Percentiles rank a stretch among this genome's conserved stretches.
Evolutionary conservation across 805 yeast genomes (phyloP).

Genomic region (Komagataella phaffii): DNA sequence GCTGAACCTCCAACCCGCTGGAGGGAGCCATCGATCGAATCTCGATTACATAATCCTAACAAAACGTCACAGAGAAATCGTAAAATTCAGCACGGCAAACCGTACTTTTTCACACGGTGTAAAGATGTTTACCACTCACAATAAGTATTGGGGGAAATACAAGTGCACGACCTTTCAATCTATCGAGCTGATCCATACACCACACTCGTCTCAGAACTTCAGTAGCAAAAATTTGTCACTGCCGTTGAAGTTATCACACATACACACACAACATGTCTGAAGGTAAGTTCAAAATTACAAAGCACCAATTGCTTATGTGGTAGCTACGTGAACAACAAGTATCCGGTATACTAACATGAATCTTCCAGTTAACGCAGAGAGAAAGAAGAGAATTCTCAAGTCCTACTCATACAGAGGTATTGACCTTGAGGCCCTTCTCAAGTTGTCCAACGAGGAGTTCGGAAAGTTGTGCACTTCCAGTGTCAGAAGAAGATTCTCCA

Average conservation of each 20-base stretch:
- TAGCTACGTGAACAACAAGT: not conserved
- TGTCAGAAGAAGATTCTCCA: constrained; percentile 98
- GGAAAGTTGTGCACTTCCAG: constrained; percentile 94
- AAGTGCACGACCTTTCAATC: constrained; percentile 1
- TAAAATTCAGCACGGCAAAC: not conserved
- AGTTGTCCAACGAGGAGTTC: constrained; percentile 92
- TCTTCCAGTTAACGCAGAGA: constrained; percentile 19
- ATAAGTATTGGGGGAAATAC: constrained; percentile 1
- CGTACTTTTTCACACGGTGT: not conserved
- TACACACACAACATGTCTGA: constrained; percentile 12
- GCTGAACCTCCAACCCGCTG: not conserved
- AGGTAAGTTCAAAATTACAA: constrained; percentile 7
- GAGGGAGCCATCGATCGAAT: not conserved
- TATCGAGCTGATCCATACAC: not conserved
- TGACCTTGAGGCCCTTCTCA: constrained; percentile 87
- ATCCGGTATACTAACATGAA: constrained; percentile 12
- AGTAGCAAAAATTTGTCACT: not conserved
- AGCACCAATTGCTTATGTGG: not conserved
- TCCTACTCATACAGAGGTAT: constrained; percentile 99
- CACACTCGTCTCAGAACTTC: not conserved
- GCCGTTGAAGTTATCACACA: not conserved
- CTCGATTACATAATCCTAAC: not conserved
- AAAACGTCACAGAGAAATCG: not conserved
- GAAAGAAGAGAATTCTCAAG: constrained; percentile 87
- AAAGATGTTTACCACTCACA: not conserved